phyloP scores from a whole-genome alignment of 768 basidiomycete species.

The Crepidotus variabilis region DNA sequence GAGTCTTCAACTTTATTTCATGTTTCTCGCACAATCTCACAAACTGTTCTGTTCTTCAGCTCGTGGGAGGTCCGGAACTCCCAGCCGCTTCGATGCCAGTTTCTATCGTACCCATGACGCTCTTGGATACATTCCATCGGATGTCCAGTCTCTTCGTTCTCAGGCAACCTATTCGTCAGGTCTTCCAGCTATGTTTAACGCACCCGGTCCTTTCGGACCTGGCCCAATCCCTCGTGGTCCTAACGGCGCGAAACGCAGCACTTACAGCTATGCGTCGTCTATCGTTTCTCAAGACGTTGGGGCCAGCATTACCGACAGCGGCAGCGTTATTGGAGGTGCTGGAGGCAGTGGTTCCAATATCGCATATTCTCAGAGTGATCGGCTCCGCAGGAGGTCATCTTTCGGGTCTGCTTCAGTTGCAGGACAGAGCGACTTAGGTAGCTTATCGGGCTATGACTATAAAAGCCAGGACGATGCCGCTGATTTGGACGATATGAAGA shows the following conservation, averaged over 20 bases:
- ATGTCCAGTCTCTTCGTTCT: constrained; percentile 92
- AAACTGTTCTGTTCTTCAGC: constrained; percentile 17
- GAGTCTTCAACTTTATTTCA: constrained; percentile 21
- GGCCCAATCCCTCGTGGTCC: constrained; percentile 55
- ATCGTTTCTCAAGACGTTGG: constrained; percentile 91
- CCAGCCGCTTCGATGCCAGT: constrained; percentile 91
- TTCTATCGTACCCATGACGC: constrained; percentile 97
- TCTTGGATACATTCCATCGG: constrained; percentile 90
- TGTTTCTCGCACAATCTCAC: background rate
- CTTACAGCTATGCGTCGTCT: constrained; percentile 84
- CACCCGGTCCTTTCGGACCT: constrained; percentile 66
- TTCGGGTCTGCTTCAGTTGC: constrained; percentile 67
- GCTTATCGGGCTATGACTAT: constrained; percentile 75
- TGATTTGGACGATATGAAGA: constrained; percentile 85
- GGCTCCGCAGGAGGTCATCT: constrained; percentile 73
- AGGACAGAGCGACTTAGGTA: constrained; percentile 75
- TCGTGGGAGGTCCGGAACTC: constrained; percentile 75
- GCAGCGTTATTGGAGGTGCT: constrained; percentile 57
- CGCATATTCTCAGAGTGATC: constrained; percentile 88
- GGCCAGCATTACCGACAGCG: constrained; percentile 43
- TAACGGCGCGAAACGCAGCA: constrained; percentile 69
- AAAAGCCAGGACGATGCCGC: constrained; percentile 85
- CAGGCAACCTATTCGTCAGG: constrained; percentile 96
- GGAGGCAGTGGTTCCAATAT: constrained; percentile 53
- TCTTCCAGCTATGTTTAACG: constrained; percentile 71